A percentile compares a stretch with the other conserved stretches of the same genome.
These are phyloP conservation scores for Globisporangium acanthophoron DNA, from an alignment of 352 stramenopile species.

Conservation along the genomic window DNA sequence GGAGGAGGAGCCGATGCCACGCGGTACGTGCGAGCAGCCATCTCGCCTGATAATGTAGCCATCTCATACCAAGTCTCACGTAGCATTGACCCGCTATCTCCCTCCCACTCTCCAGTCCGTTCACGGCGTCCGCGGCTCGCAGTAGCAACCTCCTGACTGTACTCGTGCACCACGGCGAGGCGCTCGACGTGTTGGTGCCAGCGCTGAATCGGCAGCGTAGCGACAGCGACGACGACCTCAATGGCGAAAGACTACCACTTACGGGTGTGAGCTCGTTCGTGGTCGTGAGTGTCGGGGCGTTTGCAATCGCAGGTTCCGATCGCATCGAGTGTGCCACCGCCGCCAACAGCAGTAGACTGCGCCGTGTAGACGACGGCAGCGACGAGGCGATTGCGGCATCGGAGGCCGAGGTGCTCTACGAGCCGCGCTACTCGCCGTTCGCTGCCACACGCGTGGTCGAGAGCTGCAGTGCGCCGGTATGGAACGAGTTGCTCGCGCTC, in stretches of 20 bases:
- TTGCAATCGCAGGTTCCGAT: neutral
- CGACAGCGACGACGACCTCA: neutral
- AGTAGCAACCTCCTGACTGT: conserved; percentile 38
- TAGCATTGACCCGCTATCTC: neutral
- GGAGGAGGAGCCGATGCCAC: conserved; percentile 4
- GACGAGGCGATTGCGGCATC: conserved; percentile 6
- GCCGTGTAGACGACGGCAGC: neutral
- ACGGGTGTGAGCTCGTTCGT: conserved; percentile 21
- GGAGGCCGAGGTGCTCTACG: conserved; percentile 24
- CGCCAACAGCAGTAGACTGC: conserved; percentile 6
- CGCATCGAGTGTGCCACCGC: conserved; percentile 7
- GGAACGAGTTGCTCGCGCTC: conserved; percentile 68
- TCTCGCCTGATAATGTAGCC: neutral
- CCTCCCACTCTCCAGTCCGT: conserved; percentile 24
- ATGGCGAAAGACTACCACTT: neutral
- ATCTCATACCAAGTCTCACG: neutral
- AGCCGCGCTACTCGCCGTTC: conserved; percentile 52
- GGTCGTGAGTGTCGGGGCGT: conserved; percentile 22
- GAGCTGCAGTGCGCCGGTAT: conserved; percentile 23
- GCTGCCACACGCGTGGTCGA: conserved; percentile 56
- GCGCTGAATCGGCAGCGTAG: neutral
- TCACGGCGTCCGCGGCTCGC: conserved; percentile 36
- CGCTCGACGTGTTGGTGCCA: conserved; percentile 18
- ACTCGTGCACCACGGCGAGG: conserved; percentile 45
- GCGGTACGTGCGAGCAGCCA: conserved; percentile 13